A percentile compares a stretch with the other conserved stretches of the same genome.
Conservation (phyloP, 164 flowering plant genomes). For the Kalanchoe fedtschenkoi region DNA sequence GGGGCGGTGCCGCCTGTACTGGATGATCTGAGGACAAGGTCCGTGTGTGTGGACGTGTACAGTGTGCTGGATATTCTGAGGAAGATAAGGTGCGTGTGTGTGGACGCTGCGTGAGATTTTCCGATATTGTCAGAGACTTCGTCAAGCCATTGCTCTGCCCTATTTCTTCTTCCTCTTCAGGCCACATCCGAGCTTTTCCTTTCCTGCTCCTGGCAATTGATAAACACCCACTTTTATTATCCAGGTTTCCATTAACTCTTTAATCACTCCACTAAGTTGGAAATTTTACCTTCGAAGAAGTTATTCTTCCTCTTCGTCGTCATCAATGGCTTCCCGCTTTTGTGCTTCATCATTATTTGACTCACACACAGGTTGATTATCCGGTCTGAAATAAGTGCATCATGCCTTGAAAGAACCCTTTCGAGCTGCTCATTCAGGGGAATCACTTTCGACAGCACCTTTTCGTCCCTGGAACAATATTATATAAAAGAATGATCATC, state of each 20-base stretch:
- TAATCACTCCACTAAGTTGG: not conserved
- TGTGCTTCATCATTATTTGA: constrained; percentile 27
- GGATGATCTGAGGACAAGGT: constrained; percentile 29
- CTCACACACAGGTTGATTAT: constrained; percentile 24
- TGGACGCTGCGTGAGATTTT: constrained; percentile 47
- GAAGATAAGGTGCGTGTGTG: constrained; percentile 49
- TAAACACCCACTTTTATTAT: not conserved
- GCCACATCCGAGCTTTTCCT: constrained; percentile 72
- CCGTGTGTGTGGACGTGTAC: constrained; percentile 66
- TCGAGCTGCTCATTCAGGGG: constrained; percentile 80
- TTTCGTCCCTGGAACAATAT: constrained; percentile 55
- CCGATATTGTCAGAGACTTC: constrained; percentile 32
- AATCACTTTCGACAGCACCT: constrained; percentile 61
- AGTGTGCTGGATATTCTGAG: too few species aligned
- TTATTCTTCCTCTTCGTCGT: constrained; percentile 64
- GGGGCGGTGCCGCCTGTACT: constrained; percentile 16
- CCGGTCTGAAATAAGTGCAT: constrained; percentile 50
- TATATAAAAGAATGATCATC: constrained; percentile 1
- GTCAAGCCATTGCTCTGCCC: constrained; percentile 33
- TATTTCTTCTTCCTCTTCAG: constrained; percentile 43
- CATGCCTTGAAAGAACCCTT: constrained; percentile 60
- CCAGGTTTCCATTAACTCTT: not conserved
- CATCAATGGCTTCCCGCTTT: not conserved
- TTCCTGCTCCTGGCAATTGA: constrained; percentile 51
- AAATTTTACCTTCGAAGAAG: constrained; percentile 63